Evolutionary conservation across 805 yeast genomes (phyloP), one percentile per base, ranked within the genome.

Genomic region (Candida yuanshanica): DNA sequence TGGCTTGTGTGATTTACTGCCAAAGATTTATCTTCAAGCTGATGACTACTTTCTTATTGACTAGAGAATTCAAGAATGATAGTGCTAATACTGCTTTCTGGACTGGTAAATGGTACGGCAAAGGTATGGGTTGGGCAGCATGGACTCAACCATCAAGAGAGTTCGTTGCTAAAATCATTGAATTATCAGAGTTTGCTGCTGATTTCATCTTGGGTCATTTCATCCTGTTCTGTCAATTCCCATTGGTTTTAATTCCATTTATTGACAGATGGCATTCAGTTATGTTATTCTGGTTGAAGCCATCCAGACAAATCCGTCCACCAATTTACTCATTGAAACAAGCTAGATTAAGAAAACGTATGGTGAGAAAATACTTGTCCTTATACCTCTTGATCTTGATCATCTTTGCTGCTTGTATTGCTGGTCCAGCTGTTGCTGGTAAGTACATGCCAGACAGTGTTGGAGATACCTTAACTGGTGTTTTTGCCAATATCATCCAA

Each of bases 21-120:
- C 96, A 95, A 74, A 81, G 97, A 70, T 67, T 84, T 39, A 63
- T 93, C 52, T 85, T 91, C 77, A 89, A 89, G 73, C 62, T 83
- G 55, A 72, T 93, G 73, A 86, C 95, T 10, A 70, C 83, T 39
- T 65, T 79, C 51, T 69, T 81, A 65, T 72, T 95, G 60, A 87
- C 97, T 39, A 81, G 99, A 73, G 99, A 93, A 70, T 89, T 89
- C 74, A 88, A 88, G 81, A 86, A 85, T 56, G 97, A 91, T 68
- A 87, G 82, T 60, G 74, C 98, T 27, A 93, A 93, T 71, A 84
- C 95, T 55, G 98, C 99, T 22, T 93, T 95, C 95, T 93, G 99
- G 99, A 86, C 96, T 44, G 99, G 99, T 75, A 90, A 89, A 68
- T 93, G 99, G 99, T 89, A 90, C 65, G 93, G 95, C 45, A 74